Base-by-base conservation (phyloP, 495 filamentous ascomycete genomes). In the Podospora bellae-mahoneyi region DNA sequence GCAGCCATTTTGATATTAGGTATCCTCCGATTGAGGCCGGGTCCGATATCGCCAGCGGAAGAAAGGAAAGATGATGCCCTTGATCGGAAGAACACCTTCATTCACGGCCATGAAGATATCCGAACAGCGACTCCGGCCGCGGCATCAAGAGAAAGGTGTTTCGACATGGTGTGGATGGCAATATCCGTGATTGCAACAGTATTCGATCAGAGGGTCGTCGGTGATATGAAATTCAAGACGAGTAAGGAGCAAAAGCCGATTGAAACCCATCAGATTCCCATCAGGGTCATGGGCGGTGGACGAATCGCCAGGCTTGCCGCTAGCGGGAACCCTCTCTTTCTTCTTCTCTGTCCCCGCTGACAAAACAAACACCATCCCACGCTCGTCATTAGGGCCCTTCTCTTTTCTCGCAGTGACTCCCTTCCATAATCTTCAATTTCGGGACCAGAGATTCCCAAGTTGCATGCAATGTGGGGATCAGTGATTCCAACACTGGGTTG, bases 341-440 rank as follows among this genome's bases (percentile, higher is more conserved):
- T 16, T 48, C 13, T 48, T 16, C 2, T 48, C 15, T 48, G 39
- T 10, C 13, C 39, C 39, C 39, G 39, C 39, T 48, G 39, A 48
- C 39, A 48, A 48, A 48, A 48, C 39, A 48, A 48, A 48, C 39
- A 48, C 39, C 39, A 48, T 30, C 59, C 59, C 59, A 61, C 30
- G 59, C 16, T 13, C 16, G 59, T 18, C 26, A 61, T 18, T 3
- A 60, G 26, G 59, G 59, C 15, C 20, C 18, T 60, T 15, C 30
- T 61, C 18, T 30, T 28, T 61, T 61, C 30, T 61, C 7, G 56
- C 56, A 20, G 23, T 58, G 19, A 58, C 56, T 20, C 19, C 19
- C n/a, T 20, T 61, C 59, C 59, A 61, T 30, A 34, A 28, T 61
- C 59, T 28, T 28, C 59, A 61, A 61, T 61, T 61, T 58, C 56